A percentile compares a stretch with the other conserved stretches of the same genome.
Evolutionary conservation across 805 yeast genomes (phyloP).

Genomic region (Nakazawaea peltata): DNA sequence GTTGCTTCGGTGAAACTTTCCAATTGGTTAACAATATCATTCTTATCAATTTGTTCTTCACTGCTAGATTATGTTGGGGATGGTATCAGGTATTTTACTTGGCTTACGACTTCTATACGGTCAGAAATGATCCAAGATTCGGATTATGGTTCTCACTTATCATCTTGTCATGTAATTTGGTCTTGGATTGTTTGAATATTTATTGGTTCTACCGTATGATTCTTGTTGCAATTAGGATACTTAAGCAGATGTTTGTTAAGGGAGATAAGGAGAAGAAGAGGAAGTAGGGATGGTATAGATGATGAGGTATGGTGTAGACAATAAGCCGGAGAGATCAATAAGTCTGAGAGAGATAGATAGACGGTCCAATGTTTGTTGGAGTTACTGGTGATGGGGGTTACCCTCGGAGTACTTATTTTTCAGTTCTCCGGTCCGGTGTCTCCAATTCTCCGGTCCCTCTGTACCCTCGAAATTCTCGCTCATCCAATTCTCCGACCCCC

Average conservation of each 20-base stretch:
- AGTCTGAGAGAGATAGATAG: too few species aligned
- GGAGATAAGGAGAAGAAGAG: conserved; percentile 1
- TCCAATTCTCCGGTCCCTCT: too few species aligned
- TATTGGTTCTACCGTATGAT: conserved; percentile 31
- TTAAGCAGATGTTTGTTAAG: conserved; percentile 20
- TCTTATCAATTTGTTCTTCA: conserved; percentile 25
- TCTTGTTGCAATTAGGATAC: conserved; percentile 25
- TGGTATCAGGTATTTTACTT: conserved; percentile 26
- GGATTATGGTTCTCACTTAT: conserved; percentile 17
- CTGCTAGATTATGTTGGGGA: conserved; percentile 28
- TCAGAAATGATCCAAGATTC: conserved; percentile 20
- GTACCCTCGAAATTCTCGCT: too few species aligned
- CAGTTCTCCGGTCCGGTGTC: too few species aligned
- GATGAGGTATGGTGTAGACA: not conserved
- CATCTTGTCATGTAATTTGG: conserved; percentile 23
- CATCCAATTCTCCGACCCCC: too few species aligned
- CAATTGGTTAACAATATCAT: conserved; percentile 25
- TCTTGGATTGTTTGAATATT: conserved; percentile 25
- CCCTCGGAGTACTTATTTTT: too few species aligned
- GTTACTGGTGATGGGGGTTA: too few species aligned
- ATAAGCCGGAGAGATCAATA: too few species aligned
- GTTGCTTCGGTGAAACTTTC: conserved; percentile 18
- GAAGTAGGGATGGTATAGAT: not conserved
- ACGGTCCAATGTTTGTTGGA: too few species aligned
- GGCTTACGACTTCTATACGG: conserved; percentile 19